These are phyloP conservation scores for Plasmodium reichenowi DNA, from an alignment of 169 alveolate genomes.

Conservation along the genomic window DNA sequence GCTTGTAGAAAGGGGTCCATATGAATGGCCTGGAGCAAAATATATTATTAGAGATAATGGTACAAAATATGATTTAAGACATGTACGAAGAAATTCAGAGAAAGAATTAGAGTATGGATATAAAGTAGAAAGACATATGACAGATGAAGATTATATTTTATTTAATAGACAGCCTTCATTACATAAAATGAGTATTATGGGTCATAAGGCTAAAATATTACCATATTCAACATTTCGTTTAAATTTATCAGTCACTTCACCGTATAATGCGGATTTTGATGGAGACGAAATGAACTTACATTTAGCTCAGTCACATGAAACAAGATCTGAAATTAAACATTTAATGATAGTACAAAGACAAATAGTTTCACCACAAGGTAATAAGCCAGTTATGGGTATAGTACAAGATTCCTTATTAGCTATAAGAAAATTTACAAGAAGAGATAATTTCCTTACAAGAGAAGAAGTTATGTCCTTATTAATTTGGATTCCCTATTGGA, in stretches of 20 bases:
- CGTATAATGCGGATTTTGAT: conserved; percentile 99
- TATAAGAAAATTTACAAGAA: conserved; percentile 94
- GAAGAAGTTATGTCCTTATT: conserved; percentile 94
- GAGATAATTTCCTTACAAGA: conserved; percentile 96
- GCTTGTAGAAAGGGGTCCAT: conserved; percentile 97
- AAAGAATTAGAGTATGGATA: conserved; percentile 95
- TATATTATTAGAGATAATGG: conserved; percentile 96
- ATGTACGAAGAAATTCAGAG: conserved; percentile 90
- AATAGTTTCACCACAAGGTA: conserved; percentile 99
- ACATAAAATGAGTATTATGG: conserved; percentile 99
- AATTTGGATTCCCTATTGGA: conserved; percentile 98
- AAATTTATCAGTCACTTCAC: conserved; percentile 98
- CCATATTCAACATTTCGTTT: conserved; percentile 99
- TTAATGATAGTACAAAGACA: conserved; percentile 99
- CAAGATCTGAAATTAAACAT: conserved; percentile 98
- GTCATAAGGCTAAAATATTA: conserved; percentile 97
- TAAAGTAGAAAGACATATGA: conserved; percentile 99
- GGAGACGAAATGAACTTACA: conserved; percentile 99
- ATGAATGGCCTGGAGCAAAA: conserved; percentile 99
- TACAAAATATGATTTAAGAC: conserved; percentile 91
- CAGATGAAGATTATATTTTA: conserved; percentile 98
- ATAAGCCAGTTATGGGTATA: conserved; percentile 99
- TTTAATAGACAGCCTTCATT: conserved; percentile 99
- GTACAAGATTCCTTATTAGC: conserved; percentile 99
- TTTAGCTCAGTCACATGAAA: conserved; percentile 98